Evolutionary conservation across 2,329 filamentous ascomycete species (phyloP).

Genomic region (Fusarium camptoceras): DNA sequence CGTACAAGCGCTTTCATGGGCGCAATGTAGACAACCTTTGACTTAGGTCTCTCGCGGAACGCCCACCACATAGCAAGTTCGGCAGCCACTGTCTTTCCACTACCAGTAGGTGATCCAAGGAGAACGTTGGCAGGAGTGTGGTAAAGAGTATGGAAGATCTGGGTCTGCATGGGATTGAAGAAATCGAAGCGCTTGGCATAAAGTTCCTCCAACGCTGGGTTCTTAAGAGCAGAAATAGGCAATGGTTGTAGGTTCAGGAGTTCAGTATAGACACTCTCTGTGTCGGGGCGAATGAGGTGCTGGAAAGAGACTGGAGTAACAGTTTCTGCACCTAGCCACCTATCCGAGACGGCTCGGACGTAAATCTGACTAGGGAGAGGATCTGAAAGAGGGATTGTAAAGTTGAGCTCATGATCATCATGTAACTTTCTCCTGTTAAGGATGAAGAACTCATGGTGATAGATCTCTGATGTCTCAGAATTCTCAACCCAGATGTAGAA

Average conservation of each 20-base stretch:
- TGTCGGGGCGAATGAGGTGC: slow-evolving; percentile 96
- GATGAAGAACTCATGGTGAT: slow-evolving; percentile 97
- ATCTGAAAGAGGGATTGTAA: slow-evolving; percentile 94
- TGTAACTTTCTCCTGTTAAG: slow-evolving; percentile 89
- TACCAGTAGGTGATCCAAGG: slow-evolving; percentile 94
- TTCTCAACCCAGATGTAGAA: slow-evolving; percentile 99
- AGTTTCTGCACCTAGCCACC: slow-evolving; percentile 96
- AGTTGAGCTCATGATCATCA: slow-evolving; percentile 97
- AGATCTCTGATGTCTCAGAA: slow-evolving; percentile 96
- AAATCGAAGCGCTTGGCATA: slow-evolving; percentile 91
- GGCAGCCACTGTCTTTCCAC: slow-evolving; percentile 95
- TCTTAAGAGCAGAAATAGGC: slow-evolving; percentile 87
- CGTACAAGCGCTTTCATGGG: slow-evolving; percentile 99
- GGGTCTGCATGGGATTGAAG: slow-evolving; percentile 99
- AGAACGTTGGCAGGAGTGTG: slow-evolving; percentile 92
- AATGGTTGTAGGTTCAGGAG: slow-evolving; percentile 91
- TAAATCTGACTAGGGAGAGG: slow-evolving; percentile 96
- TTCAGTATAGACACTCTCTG: slow-evolving; percentile 96
- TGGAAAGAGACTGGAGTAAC: slow-evolving; percentile 97
- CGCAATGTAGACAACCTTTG: slow-evolving; percentile 98
- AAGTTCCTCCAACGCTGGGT: slow-evolving; percentile 85
- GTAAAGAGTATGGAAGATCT: slow-evolving; percentile 97
- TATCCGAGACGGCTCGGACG: slow-evolving; percentile 90
- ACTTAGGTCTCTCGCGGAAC: slow-evolving; percentile 91
- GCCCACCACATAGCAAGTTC: slow-evolving; percentile 99